These are phyloP conservation scores for Aspergillus fumigatus DNA, from an alignment of 2,329 filamentous ascomycete species.

Conservation along the genomic window DNA sequence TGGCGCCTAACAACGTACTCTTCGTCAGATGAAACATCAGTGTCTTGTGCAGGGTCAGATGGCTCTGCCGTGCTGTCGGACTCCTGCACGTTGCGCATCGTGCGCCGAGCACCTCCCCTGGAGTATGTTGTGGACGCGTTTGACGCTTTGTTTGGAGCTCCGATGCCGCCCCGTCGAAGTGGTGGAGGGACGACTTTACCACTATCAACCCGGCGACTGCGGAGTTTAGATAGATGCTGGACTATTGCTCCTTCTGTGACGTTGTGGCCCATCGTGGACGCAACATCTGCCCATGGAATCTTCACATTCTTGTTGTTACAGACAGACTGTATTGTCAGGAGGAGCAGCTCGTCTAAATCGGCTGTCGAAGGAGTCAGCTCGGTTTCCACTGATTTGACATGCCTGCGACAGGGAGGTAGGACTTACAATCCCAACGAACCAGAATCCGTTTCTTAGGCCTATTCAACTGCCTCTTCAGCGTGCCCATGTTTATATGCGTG, in stretches of 20 bases:
- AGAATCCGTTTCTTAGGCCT: slow-evolving; percentile 32
- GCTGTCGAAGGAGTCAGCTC: slow-evolving; percentile 22
- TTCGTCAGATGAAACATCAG: slow-evolving; percentile 6
- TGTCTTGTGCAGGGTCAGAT: neutral
- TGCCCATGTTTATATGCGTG: slow-evolving; percentile 1
- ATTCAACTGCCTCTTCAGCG: slow-evolving; percentile 12
- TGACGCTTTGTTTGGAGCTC: slow-evolving; percentile 8
- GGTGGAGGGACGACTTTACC: slow-evolving; percentile 37
- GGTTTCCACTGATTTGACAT: neutral
- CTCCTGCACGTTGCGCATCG: too few species aligned
- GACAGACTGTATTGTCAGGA: slow-evolving; percentile 39
- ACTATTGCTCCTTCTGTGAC: slow-evolving; percentile 43
- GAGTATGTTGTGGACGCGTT: neutral
- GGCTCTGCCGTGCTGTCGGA: neutral
- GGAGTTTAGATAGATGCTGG: slow-evolving; percentile 45
- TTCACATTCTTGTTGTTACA: slow-evolving; percentile 35
- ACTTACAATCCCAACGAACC: slow-evolving; percentile 42
- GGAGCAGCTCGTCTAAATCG: slow-evolving; percentile 40
- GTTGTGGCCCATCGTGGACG: slow-evolving; percentile 35
- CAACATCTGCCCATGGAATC: slow-evolving; percentile 42
- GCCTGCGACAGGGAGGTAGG: neutral
- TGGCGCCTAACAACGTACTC: neutral
- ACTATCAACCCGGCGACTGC: slow-evolving; percentile 28
- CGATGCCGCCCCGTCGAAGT: slow-evolving; percentile 31
- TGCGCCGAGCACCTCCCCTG: neutral